phyloP scores from a whole-genome alignment of 305 asterid genomes.

The Nicotiana rustica region DNA sequence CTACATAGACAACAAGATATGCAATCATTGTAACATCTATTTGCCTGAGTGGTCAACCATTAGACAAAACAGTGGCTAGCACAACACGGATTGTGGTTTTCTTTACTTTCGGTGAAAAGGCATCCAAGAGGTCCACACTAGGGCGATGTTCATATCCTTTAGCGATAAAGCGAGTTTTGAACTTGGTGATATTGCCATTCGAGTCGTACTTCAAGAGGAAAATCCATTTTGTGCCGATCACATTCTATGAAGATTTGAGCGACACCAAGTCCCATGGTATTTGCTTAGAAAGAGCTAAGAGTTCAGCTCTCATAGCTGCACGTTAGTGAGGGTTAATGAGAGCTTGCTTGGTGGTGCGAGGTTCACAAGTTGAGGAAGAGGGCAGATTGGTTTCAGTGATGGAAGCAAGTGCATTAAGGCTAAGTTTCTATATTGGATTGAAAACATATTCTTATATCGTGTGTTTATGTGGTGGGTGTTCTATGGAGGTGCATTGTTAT shows the following conservation, averaged over 20 bases:
- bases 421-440: no score
- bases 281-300: neutral
- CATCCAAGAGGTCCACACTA: neutral
- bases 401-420: neutral
- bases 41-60: no score
- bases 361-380: no score
- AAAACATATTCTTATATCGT: no score
- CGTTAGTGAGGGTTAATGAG: neutral
- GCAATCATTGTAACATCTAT: no score
- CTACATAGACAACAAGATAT: no score
- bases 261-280: neutral
- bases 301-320: neutral
- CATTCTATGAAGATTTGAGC: neutral
- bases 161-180: neutral
- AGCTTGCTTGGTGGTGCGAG: neutral
- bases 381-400: no score
- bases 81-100: neutral
- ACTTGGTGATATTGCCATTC: neutral
- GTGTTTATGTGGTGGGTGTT: no score
- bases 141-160: neutral
- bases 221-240: no score
- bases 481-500: no score
- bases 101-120: neutral
- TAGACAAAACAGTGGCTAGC: neutral
- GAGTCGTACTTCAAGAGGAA: neutral